These are phyloP conservation scores for Yamadazyma friedrichii DNA, from an alignment of 1,139 yeast genomes.

Conservation along the genomic window DNA sequence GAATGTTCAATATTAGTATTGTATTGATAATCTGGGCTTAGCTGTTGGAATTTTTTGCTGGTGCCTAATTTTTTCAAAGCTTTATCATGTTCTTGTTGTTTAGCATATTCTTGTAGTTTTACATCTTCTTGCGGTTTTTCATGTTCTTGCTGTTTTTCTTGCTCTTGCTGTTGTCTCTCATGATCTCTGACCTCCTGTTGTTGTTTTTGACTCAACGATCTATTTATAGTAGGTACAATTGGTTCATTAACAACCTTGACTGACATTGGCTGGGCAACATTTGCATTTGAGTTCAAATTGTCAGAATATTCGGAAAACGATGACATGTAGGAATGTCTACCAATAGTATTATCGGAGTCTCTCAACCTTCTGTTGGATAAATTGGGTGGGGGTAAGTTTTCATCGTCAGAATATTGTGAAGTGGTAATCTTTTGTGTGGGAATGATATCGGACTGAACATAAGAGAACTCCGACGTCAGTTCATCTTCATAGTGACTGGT, in stretches of 20 bases:
- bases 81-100: neutral
- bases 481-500: constrained; percentile 8
- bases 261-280: constrained; percentile 24
- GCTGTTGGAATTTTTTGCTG: constrained; percentile 7
- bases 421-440: constrained; percentile 1
- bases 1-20: constrained; percentile 38
- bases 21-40: constrained; percentile 30
- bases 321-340: constrained; percentile 27
- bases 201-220: constrained; percentile 11
- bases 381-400: constrained; percentile 1
- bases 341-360: neutral
- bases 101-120: neutral
- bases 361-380: neutral
- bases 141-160: neutral
- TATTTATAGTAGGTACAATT: constrained; percentile 16
- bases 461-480: constrained; percentile 8
- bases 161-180: neutral
- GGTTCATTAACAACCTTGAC: constrained; percentile 22
- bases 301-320: constrained; percentile 32
- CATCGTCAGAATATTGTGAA: constrained; percentile 9
- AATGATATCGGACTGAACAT: constrained; percentile 7
- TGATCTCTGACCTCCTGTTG: constrained; percentile 5
- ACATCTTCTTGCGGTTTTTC: constrained; percentile 8
- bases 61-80: constrained; percentile 3
- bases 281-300: constrained; percentile 6